These are phyloP conservation scores for Ogataea pilisensis DNA, from an alignment of 805 yeast genomes.

Conservation along the genomic window DNA sequence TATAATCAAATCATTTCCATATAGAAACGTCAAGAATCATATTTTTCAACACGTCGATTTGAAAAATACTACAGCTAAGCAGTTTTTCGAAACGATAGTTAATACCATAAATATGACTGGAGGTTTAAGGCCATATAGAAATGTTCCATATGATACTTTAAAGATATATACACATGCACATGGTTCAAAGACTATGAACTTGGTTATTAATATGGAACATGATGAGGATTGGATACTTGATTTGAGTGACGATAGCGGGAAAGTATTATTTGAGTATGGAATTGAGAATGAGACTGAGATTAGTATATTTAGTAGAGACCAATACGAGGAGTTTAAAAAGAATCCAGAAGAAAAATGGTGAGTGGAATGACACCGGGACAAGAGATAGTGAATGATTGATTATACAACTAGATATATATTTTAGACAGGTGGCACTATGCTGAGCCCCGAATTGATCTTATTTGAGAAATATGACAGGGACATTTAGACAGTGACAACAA, in stretches of 20 bases:
- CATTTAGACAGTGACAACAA: no score
- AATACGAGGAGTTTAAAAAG: slow-evolving; percentile 62
- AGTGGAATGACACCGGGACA: slow-evolving; percentile 4
- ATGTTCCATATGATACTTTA: slow-evolving; percentile 64
- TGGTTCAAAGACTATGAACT: slow-evolving; percentile 87
- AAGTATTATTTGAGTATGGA: slow-evolving; percentile 47
- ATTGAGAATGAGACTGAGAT: slow-evolving; percentile 88
- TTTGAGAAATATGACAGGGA: no score
- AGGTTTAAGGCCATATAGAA: slow-evolving; percentile 77
- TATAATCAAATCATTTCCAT: slow-evolving; percentile 86
- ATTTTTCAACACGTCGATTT: slow-evolving; percentile 69
- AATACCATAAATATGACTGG: slow-evolving; percentile 50
- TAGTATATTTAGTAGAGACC: slow-evolving; percentile 68
- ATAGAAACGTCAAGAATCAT: slow-evolving; percentile 78
- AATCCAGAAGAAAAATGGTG: slow-evolving; percentile 94
- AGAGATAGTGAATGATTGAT: background rate
- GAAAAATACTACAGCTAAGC: slow-evolving; percentile 58
- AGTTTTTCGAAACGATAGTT: slow-evolving; percentile 51
- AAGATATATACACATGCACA: slow-evolving; percentile 94
- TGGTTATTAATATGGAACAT: slow-evolving; percentile 85
- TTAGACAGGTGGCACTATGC: no score
- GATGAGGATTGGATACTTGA: slow-evolving; percentile 71
- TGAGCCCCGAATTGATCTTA: no score
- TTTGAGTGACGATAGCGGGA: slow-evolving; percentile 29
- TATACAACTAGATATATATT: no score